Conservation (phyloP, 179 eudicot species). For the Dionaea muscipula region DNA sequence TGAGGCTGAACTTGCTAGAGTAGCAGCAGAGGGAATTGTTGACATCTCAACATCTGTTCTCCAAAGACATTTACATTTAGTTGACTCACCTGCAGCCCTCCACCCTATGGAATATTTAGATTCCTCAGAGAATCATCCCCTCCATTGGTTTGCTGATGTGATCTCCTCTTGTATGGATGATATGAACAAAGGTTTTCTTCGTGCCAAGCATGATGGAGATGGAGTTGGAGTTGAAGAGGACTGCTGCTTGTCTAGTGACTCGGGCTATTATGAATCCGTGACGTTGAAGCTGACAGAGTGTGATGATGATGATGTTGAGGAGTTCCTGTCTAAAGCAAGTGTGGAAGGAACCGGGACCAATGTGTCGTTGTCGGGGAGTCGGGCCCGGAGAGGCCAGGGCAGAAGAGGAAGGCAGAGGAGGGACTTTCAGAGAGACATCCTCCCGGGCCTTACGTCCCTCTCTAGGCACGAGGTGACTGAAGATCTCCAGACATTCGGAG, state of each 20-base stretch:
- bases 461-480: conserved; percentile 85
- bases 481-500: conserved; percentile 82
- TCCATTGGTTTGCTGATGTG: conserved; percentile 50
- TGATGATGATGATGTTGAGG: conserved; percentile 42
- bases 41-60: conserved; percentile 33
- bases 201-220: neutral
- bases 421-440: conserved; percentile 84
- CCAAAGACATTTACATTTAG: conserved; percentile 15
- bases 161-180: conserved; percentile 30
- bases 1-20: conserved; percentile 21
- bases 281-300: conserved; percentile 49
- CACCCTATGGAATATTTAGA: conserved; percentile 21
- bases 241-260: conserved; percentile 13
- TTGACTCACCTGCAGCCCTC: no score
- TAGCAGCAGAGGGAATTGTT: conserved; percentile 60
- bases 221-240: neutral
- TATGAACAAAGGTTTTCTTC: no score
- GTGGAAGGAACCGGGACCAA: conserved; percentile 27
- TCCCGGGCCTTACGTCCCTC: conserved; percentile 69
- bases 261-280: conserved; percentile 63
- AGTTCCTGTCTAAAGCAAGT: conserved; percentile 52
- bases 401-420: conserved; percentile 71
- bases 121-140: conserved; percentile 30
- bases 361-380: conserved; percentile 18
- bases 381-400: conserved; percentile 46